Conservation (phyloP, 208 protist genomes). For the Trypanosoma platydactyli region DNA sequence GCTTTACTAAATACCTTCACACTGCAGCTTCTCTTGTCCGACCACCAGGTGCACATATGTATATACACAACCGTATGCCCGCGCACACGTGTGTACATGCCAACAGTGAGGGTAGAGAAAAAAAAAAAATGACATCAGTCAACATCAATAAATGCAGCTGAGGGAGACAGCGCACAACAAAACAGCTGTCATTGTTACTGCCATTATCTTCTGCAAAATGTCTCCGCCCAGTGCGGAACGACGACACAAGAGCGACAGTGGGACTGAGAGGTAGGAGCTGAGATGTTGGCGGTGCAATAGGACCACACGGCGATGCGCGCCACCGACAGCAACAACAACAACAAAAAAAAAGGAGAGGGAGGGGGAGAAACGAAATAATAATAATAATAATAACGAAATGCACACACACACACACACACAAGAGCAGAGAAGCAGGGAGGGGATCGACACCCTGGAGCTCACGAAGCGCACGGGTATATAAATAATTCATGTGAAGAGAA, state of each 20-base stretch:
- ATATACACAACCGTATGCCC: not conserved
- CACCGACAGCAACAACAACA: conserved; percentile 10
- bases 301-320: too few species aligned
- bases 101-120: not conserved
- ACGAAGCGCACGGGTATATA: too few species aligned
- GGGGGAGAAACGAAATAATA: conserved; percentile 2
- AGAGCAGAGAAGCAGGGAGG: too few species aligned
- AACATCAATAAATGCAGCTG: too few species aligned
- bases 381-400: conserved; percentile 8
- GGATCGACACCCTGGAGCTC: too few species aligned
- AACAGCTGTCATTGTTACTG: not conserved
- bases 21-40: not conserved
- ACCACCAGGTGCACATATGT: not conserved
- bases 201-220: too few species aligned
- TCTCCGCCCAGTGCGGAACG: too few species aligned
- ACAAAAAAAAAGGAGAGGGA: conserved; percentile 22
- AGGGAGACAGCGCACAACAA: conserved; percentile 9
- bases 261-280: too few species aligned
- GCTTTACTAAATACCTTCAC: not conserved
- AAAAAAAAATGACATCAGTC: conserved; percentile 20
- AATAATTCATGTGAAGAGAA: too few species aligned
- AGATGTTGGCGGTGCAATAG: too few species aligned
- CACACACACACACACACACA: conserved; percentile 1
- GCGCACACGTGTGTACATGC: not conserved
- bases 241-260: too few species aligned